phyloP scores from a whole-genome alignment of 345 rosid genomes.

The Eucalyptus tenuipes region DNA sequence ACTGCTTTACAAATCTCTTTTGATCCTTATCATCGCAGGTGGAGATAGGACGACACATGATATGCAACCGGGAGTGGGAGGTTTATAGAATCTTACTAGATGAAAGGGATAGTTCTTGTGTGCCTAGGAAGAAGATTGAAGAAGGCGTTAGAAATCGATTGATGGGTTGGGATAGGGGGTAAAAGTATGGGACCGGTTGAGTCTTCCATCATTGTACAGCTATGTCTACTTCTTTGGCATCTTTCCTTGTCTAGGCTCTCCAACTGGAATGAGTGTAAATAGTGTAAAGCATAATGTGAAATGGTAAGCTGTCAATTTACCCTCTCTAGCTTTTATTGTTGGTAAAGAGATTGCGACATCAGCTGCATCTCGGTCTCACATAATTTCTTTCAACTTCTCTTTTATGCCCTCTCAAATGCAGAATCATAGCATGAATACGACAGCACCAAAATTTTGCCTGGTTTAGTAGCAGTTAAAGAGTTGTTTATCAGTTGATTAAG shows the following conservation, averaged over 20 bases:
- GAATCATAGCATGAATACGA: neutral
- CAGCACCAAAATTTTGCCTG: neutral
- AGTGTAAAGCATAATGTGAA: neutral
- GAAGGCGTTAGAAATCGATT: conserved; percentile 29
- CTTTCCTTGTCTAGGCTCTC: neutral
- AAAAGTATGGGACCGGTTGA: neutral
- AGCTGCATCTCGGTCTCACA: neutral
- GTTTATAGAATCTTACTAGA: conserved; percentile 53
- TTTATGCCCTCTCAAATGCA: neutral
- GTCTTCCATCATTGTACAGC: neutral
- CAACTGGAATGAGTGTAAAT: neutral
- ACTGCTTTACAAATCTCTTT: neutral
- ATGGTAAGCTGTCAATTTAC: neutral
- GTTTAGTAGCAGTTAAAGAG: neutral
- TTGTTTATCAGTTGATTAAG: neutral
- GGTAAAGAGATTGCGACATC: neutral
- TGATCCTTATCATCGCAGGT: conserved; percentile 17
- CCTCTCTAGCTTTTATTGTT: neutral
- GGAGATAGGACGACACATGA: conserved; percentile 53
- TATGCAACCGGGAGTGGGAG: conserved; percentile 48
- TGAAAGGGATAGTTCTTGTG: conserved; percentile 25
- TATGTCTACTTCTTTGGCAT: neutral
- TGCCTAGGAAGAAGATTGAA: conserved; percentile 41
- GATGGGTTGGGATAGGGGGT: conserved; percentile 56
- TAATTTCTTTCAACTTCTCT: neutral